phyloP scores from a whole-genome alignment of 2,329 filamentous ascomycete species.

The Neonectria sp. region DNA sequence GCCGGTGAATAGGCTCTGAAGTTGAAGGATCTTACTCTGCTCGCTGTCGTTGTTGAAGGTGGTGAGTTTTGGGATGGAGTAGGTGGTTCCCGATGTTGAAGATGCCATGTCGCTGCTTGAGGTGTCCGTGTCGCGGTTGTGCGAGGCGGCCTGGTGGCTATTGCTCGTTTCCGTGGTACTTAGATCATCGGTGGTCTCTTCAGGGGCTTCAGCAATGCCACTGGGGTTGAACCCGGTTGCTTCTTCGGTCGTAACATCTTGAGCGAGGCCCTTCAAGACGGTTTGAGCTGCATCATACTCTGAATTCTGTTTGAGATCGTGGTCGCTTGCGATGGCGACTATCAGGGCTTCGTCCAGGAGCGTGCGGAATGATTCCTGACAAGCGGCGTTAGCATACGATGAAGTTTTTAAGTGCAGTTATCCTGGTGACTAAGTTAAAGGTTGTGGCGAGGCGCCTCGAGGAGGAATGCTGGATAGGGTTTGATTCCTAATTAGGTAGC shows the following conservation, averaged over 20 bases:
- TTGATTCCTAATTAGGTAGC: neutral
- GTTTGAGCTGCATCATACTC: slow-evolving; percentile 69
- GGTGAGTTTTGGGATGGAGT: slow-evolving; percentile 49
- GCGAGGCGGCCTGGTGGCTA: slow-evolving; percentile 49
- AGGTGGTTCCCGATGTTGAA: slow-evolving; percentile 38
- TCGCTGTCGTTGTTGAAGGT: slow-evolving; percentile 61
- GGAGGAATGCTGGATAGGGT: neutral
- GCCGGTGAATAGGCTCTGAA: slow-evolving; percentile 80
- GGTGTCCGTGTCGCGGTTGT: slow-evolving; percentile 49
- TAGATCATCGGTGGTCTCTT: slow-evolving; percentile 42
- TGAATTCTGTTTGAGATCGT: slow-evolving; percentile 70
- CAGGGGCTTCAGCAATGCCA: slow-evolving; percentile 69
- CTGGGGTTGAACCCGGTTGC: slow-evolving; percentile 84
- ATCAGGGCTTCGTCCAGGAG: slow-evolving; percentile 85
- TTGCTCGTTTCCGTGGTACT: slow-evolving; percentile 46
- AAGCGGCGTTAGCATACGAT: slow-evolving; percentile 26
- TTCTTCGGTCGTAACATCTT: slow-evolving; percentile 76
- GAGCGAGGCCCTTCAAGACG: slow-evolving; percentile 77
- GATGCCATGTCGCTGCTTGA: slow-evolving; percentile 47
- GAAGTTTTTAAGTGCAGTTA: neutral
- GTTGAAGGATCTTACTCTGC: slow-evolving; percentile 73
- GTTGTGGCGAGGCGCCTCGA: neutral
- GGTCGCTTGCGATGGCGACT: slow-evolving; percentile 82
- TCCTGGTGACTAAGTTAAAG: neutral
- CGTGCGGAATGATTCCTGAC: slow-evolving; percentile 79